Base-by-base conservation (phyloP, 768 basidiomycete species). In the Lactifluus pinguis region DNA sequence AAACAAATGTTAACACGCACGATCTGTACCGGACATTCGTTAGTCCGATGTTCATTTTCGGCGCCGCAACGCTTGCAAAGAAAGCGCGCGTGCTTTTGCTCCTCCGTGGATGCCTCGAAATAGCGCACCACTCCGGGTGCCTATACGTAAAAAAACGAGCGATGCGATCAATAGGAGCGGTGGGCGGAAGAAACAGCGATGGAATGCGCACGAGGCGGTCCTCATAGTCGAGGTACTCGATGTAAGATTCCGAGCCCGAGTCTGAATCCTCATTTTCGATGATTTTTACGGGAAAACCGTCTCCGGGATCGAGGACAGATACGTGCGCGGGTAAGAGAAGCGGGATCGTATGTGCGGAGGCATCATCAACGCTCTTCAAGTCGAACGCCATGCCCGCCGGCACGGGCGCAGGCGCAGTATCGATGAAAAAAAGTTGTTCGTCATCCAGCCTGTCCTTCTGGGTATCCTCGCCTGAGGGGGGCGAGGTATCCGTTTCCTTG, bases 61-160 rank as follows among this genome's bases (percentile, higher is more conserved):
- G 78, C 84, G 30, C 87, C 87, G 68, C 89, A 92, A 59, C 83
- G 81, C 70, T 87, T 89, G 76, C 89, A 92, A 11, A 88, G 78
- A 49, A 78, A 77, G 57, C 79, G 76, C 39, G 71, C 77, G 1
- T 77, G 70, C 58, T 79, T 79, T 10, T 72, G 67, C 11, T 76
- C 71, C 13, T 75, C 63, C 21, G 68, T 67, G 57, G 74, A 68
- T 10, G 76, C 73, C 49, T 89, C 80, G 66, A 86, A 92, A 67
- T 91, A 91, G 32, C 90, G 82, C 8, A 78, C 71, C 53, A 80
- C 65, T 5, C 75, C 76, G 19, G 73, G 74, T 53, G 76, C 80
- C 85, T 85, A 61, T 42, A 38, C 25, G 25, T 47, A 11, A 55
- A 13, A 13, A 47, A 25, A 47, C 4, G 36, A 61, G 21, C 44